phyloP scores from a whole-genome alignment of 2,329 filamentous ascomycete species.

The Cladosporium oxysporum region DNA sequence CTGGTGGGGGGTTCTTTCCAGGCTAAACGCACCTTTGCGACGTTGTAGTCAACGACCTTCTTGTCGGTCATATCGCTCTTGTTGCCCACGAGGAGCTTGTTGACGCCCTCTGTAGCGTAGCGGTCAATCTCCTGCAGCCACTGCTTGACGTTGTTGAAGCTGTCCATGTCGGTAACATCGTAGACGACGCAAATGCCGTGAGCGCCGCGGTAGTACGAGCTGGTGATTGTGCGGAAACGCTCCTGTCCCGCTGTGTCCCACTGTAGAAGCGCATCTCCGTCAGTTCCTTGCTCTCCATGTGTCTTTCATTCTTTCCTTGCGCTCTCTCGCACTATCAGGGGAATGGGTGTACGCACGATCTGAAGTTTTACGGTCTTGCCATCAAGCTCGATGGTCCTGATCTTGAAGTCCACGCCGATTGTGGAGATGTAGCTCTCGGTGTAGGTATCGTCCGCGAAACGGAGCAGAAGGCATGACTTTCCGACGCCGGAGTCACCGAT shows the following conservation, averaged over 20 bases:
- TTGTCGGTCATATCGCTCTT: slow-evolving; percentile 99
- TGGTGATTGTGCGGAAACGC: slow-evolving; percentile 99
- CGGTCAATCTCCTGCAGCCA: slow-evolving; percentile 99
- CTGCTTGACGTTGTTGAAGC: slow-evolving; percentile 99
- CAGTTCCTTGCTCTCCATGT: slow-evolving; percentile 3
- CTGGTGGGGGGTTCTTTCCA: not conserved
- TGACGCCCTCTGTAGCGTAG: slow-evolving; percentile 98
- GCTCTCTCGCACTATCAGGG: not conserved
- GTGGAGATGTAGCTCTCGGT: slow-evolving; percentile 99
- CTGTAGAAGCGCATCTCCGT: slow-evolving; percentile 50
- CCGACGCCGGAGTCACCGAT: slow-evolving; percentile 99
- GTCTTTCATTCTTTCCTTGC: not conserved
- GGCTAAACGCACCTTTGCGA: slow-evolving; percentile 78
- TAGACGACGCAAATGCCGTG: slow-evolving; percentile 99
- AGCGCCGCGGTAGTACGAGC: slow-evolving; percentile 97
- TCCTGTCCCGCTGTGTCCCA: slow-evolving; percentile 99
- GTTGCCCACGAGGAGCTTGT: slow-evolving; percentile 99
- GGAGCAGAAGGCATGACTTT: slow-evolving; percentile 97
- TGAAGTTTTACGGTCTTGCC: slow-evolving; percentile 99
- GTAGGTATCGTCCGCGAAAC: slow-evolving; percentile 98
- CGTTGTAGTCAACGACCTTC: slow-evolving; percentile 99
- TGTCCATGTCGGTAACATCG: slow-evolving; percentile 99
- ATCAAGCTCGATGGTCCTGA: slow-evolving; percentile 98
- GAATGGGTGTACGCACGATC: slow-evolving; percentile 68
- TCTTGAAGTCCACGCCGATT: slow-evolving; percentile 99